Percentiles rank a stretch among this genome's conserved stretches.
These are phyloP conservation scores for Saturnispora sanitii DNA, from an alignment of 805 yeast species.

Conservation along the genomic window DNA sequence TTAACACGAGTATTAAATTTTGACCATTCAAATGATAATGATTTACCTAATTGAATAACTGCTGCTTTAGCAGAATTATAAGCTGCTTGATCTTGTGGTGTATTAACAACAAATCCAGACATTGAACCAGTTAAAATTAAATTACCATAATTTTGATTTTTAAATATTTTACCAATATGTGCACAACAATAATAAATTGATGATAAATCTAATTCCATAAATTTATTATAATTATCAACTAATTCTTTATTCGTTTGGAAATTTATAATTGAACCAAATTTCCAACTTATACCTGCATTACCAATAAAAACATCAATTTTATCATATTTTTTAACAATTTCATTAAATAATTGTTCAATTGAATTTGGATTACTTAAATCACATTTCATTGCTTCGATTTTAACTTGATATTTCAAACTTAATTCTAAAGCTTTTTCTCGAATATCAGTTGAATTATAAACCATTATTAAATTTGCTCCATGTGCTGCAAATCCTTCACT, in stretches of 20 bases:
- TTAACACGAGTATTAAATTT: constrained; percentile 79
- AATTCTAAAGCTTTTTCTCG: constrained; percentile 10
- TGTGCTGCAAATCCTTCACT: constrained; percentile 44
- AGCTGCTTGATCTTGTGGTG: constrained; percentile 79
- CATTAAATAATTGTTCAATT: constrained; percentile 23
- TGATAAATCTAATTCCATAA: constrained; percentile 66
- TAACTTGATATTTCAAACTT: constrained; percentile 11
- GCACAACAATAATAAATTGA: constrained; percentile 77
- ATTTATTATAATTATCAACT: constrained; percentile 56
- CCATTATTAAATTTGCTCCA: constrained; percentile 33
- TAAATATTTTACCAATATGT: constrained; percentile 62
- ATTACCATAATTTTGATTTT: constrained; percentile 65
- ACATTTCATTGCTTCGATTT: constrained; percentile 21
- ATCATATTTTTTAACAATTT: constrained; percentile 28
- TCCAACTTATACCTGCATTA: constrained; percentile 65
- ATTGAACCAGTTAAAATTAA: constrained; percentile 49
- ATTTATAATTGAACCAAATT: constrained; percentile 45
- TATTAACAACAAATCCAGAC: constrained; percentile 56
- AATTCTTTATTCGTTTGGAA: constrained; percentile 32
- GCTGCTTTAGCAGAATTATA: constrained; percentile 87
- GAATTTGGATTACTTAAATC: constrained; percentile 25
- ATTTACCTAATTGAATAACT: constrained; percentile 61
- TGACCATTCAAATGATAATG: constrained; percentile 83
- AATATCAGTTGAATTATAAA: constrained; percentile 24
- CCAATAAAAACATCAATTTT: constrained; percentile 34